Evolutionary conservation across 805 yeast species (phyloP).

Genomic region (Pichia kluyveri): DNA sequence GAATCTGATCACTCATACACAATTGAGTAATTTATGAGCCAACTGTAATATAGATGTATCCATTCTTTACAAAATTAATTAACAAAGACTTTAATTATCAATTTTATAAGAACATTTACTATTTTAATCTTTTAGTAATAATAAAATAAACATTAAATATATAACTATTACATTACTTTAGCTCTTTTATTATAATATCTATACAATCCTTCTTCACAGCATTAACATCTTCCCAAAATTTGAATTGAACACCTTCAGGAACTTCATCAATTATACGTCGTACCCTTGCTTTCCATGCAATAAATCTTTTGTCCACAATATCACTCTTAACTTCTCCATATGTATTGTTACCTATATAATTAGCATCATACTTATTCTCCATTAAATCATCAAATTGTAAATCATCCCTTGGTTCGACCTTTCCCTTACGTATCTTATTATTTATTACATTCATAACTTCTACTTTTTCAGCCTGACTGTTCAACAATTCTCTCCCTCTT

Average conservation of each 20-base stretch:
- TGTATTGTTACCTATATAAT: neutral
- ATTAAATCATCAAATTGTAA: neutral
- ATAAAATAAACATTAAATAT: too few relatives aligned
- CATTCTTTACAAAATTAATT: too few relatives aligned
- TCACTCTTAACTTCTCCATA: neutral
- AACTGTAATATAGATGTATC: too few relatives aligned
- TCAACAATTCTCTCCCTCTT: conserved; percentile 1
- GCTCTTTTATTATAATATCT: conserved; percentile 8
- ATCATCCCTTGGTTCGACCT: too few relatives aligned
- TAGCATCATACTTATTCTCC: neutral
- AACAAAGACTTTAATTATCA: too few relatives aligned
- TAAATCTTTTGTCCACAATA: conserved; percentile 37
- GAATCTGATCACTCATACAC: too few relatives aligned
- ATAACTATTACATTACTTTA: neutral
- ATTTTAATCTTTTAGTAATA: neutral
- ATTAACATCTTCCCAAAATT: conserved; percentile 34
- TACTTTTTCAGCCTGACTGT: too few relatives aligned
- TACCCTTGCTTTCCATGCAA: conserved; percentile 48
- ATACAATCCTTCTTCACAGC: conserved; percentile 31
- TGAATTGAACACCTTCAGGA: conserved; percentile 31
- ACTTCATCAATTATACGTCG: conserved; percentile 31
- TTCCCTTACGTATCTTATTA: neutral
- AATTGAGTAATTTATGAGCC: too few relatives aligned
- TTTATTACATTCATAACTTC: neutral
- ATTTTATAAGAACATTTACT: neutral